Evolutionary conservation across 345 rosid genomes (phyloP).

Genomic region (Populus tremula): DNA sequence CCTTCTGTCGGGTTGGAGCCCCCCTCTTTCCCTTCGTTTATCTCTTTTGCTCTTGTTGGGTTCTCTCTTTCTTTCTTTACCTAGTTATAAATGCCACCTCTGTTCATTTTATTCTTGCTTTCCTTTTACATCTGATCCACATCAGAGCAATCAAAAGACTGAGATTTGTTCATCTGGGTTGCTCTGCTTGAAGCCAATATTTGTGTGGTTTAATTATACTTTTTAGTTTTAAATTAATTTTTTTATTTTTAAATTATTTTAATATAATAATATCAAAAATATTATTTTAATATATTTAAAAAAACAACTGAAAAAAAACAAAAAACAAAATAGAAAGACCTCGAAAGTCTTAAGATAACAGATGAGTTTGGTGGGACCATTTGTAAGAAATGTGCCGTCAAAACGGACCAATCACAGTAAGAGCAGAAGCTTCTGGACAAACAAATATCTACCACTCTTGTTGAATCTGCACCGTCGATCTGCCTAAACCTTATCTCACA

Average conservation of each 20-base stretch:
- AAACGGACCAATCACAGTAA: not conserved
- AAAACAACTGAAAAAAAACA: too few species aligned
- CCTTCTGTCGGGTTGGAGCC: conserved; percentile 12
- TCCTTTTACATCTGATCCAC: conserved; percentile 19
- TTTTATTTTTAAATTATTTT: too few species aligned
- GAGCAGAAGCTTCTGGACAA: conserved; percentile 43
- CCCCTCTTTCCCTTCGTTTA: not conserved
- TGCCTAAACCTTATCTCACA: conserved; percentile 15
- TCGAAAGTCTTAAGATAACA: not conserved
- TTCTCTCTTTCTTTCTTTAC: not conserved
- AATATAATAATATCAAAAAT: too few species aligned
- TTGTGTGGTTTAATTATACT: too few species aligned
- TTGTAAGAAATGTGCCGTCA: conserved; percentile 8
- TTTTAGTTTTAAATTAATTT: too few species aligned
- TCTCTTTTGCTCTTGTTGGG: not conserved
- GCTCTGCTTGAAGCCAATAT: too few species aligned
- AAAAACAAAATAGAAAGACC: too few species aligned
- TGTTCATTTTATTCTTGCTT: conserved; percentile 34
- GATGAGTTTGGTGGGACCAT: conserved; percentile 8
- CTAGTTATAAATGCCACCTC: conserved; percentile 45
- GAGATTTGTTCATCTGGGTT: too few species aligned
- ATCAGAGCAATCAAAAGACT: too few species aligned
- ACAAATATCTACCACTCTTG: conserved; percentile 27
- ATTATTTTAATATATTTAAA: too few species aligned
- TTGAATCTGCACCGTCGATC: conserved; percentile 36